A percentile compares a stretch with the other conserved stretches of the same genome.
These are phyloP conservation scores for Aspergillus tanneri DNA, from an alignment of 2,329 filamentous ascomycete genomes.

Conservation along the genomic window DNA sequence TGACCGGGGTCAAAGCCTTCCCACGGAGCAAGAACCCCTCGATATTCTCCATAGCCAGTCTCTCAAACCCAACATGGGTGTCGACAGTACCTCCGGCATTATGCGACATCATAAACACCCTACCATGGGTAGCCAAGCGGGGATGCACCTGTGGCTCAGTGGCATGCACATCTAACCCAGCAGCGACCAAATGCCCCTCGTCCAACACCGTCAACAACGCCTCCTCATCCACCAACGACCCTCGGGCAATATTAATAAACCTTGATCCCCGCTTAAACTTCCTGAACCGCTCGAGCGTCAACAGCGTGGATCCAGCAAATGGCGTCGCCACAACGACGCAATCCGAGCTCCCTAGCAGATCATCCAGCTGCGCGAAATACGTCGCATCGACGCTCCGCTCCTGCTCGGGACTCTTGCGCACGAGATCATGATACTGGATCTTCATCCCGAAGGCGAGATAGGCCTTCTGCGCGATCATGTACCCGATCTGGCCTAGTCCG, in stretches of 20 bases:
- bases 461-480: slow-evolving; percentile 60
- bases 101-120: slow-evolving; percentile 50
- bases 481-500: slow-evolving; percentile 67
- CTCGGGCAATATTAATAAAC: slow-evolving; percentile 55
- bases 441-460: slow-evolving; percentile 63
- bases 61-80: slow-evolving; percentile 52
- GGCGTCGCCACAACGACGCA: slow-evolving; percentile 52
- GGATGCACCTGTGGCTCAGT: slow-evolving; percentile 54
- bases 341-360: slow-evolving; percentile 45
- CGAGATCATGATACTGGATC: slow-evolving; percentile 57
- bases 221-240: slow-evolving; percentile 50
- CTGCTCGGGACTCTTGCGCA: slow-evolving; percentile 37
- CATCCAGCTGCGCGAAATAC: slow-evolving; percentile 46
- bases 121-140: slow-evolving; percentile 40
- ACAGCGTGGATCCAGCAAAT: slow-evolving; percentile 38
- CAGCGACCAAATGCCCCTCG: slow-evolving; percentile 47
- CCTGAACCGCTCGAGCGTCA: slow-evolving; percentile 45
- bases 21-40: slow-evolving; percentile 33
- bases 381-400: slow-evolving; percentile 43
- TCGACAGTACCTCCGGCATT: slow-evolving; percentile 52
- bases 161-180: slow-evolving; percentile 56
- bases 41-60: slow-evolving; percentile 50
- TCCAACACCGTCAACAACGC: slow-evolving; percentile 51
- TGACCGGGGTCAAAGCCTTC: slow-evolving; percentile 55
- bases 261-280: slow-evolving; percentile 51